Percentiles rank a stretch among this genome's conserved stretches.
These are phyloP conservation scores for Pseudogymnoascus sp. DNA, from an alignment of 2,329 filamentous ascomycete species.

Conservation along the genomic window DNA sequence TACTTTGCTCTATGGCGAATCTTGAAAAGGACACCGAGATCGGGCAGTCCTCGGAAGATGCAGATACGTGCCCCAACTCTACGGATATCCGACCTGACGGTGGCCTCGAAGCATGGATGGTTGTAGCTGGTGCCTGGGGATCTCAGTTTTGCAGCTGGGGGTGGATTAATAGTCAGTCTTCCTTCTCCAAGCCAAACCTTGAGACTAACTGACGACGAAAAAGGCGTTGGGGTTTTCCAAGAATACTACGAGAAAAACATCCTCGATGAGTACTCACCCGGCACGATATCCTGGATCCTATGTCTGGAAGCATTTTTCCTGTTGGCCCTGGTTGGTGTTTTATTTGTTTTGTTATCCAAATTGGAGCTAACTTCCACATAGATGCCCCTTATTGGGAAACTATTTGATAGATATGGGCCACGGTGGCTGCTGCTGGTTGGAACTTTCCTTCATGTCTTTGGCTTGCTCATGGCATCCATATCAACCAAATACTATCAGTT, in stretches of 20 bases:
- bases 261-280: slow-evolving; percentile 40
- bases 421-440: slow-evolving; percentile 40
- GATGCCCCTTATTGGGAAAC: slow-evolving; percentile 43
- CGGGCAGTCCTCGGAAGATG: not conserved
- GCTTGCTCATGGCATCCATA: slow-evolving; percentile 31
- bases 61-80: not conserved
- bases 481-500: slow-evolving; percentile 33
- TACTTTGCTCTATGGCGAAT: not conserved
- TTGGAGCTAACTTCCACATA: not conserved
- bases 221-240: slow-evolving; percentile 46
- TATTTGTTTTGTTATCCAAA: not conserved
- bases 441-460: slow-evolving; percentile 26
- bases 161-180: slow-evolving; percentile 28
- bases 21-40: not conserved
- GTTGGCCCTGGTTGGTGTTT: slow-evolving; percentile 38
- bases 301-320: slow-evolving; percentile 46
- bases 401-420: slow-evolving; percentile 57
- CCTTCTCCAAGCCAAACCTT: not conserved
- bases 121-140: slow-evolving; percentile 39
- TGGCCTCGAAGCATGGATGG: slow-evolving; percentile 46
- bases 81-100: slow-evolving; percentile 38
- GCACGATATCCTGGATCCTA: slow-evolving; percentile 51
- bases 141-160: slow-evolving; percentile 40
- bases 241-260: slow-evolving; percentile 46
- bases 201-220: slow-evolving; percentile 13